These are phyloP conservation scores for Coniochaeta sp. DNA, from an alignment of 2,329 filamentous ascomycete genomes.

Conservation along the genomic window DNA sequence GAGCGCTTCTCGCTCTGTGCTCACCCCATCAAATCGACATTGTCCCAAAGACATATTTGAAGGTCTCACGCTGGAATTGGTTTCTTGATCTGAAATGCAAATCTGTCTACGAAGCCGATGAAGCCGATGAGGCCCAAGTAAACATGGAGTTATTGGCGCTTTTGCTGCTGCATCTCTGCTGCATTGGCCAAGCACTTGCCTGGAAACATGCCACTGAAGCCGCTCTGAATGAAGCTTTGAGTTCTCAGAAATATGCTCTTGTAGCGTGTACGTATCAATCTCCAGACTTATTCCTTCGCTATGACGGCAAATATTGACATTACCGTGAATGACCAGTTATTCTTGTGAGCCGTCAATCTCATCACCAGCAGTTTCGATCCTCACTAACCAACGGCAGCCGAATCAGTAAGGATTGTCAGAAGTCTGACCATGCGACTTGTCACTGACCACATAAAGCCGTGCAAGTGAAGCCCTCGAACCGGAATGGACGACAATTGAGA, in stretches of 20 bases:
- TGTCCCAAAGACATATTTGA: background rate
- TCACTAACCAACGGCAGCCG: conserved; percentile 4
- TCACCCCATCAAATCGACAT: background rate
- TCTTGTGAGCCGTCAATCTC: background rate
- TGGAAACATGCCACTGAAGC: conserved; percentile 15
- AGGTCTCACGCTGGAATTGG: background rate
- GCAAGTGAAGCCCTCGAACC: conserved; percentile 23
- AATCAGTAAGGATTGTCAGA: conserved; percentile 7
- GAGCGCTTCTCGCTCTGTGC: background rate
- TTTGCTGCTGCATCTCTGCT: background rate
- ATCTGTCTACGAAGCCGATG: background rate
- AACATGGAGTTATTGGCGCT: background rate
- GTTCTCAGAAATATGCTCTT: conserved; percentile 14
- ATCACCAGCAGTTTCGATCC: background rate
- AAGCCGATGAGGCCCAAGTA: background rate
- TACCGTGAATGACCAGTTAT: background rate
- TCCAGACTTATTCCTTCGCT: background rate
- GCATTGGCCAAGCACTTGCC: background rate
- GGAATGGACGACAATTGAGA: conserved; percentile 24
- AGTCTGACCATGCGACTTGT: conserved; percentile 8
- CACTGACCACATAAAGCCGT: conserved; percentile 15
- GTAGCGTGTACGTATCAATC: conserved; percentile 23
- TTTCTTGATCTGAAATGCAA: background rate
- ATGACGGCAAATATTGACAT: background rate
- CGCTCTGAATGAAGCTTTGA: conserved; percentile 4